Conservation (phyloP, 768 basidiomycete genomes). For the Cantharellus cinnabarinus region DNA sequence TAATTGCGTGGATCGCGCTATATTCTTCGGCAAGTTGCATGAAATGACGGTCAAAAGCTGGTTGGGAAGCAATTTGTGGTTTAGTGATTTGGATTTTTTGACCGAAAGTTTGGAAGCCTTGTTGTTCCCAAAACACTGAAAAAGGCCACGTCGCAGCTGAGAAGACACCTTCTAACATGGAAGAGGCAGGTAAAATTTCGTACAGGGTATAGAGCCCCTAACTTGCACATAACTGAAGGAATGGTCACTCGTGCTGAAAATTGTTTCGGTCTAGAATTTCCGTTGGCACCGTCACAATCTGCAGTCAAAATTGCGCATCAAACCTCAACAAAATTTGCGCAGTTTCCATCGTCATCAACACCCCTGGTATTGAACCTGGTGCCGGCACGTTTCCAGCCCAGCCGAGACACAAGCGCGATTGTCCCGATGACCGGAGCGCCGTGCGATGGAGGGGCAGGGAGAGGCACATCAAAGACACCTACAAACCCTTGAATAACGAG, state of each 20-base stretch:
- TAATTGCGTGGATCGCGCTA: conserved; percentile 66
- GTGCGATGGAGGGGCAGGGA: conserved; percentile 53
- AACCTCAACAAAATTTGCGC: conserved; percentile 93
- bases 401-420: conserved; percentile 61
- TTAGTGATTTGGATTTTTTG: conserved; percentile 89
- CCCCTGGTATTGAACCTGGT: conserved; percentile 95
- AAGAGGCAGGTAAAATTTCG: conserved; percentile 16
- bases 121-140: conserved; percentile 96
- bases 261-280: conserved; percentile 54
- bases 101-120: conserved; percentile 85
- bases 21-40: conserved; percentile 74
- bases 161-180: neutral
- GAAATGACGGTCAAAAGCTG: conserved; percentile 92
- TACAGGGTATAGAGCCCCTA: conserved; percentile 87
- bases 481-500: conserved; percentile 89
- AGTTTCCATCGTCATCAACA: conserved; percentile 86
- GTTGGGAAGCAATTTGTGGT: conserved; percentile 77
- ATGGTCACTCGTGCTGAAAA: conserved; percentile 71
- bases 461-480: conserved; percentile 58
- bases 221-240: conserved; percentile 87
- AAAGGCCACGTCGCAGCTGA: conserved; percentile 1
- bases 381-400: conserved; percentile 89
- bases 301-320: conserved; percentile 10
- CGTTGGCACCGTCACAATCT: neutral
- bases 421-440: conserved; percentile 55